Evolutionary conservation across 768 basidiomycete genomes (phyloP), one percentile per base, ranked within the genome.

Genomic region (Amanita phalloides): DNA sequence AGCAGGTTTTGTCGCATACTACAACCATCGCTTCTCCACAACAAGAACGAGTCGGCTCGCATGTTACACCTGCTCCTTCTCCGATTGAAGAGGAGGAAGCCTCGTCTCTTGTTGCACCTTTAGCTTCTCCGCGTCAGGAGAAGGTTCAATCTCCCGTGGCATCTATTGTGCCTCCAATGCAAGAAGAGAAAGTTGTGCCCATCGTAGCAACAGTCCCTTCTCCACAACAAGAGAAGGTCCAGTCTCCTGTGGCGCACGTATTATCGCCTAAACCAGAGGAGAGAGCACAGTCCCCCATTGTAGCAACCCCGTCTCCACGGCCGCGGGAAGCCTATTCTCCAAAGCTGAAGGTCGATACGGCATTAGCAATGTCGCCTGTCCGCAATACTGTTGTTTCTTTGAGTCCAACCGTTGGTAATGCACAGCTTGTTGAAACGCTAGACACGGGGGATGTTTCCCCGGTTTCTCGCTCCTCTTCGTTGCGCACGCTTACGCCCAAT

Each of bases 391-490:
- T 9, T 39, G 5, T 21, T 39, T 39, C n/a, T 21, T 13, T 3
- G 38, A 39, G 17, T 21, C 38, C 38, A 8, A 1, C 38, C n/a
- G 38, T 39, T 17, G 38, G 9, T 17, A 39, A 21, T 39, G n/a
- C 38, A 8, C 38, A 20, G n/a, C 37, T 38, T 14, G 25, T 17
- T 39, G 48, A 49, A 26, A 20, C 14, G 17, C 23, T 21, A 35
- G 38, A 32, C 21, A 17, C 11, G 9, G 30, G 5, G 13, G 39
- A 30, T n/a, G 49, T 41, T 30, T 14, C 50, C 33, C 25, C 49
- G 17, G 30, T 23, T 25, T 51, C 50, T 36, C 28, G 33, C 4
- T 51, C 50, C 14, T 51, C 50, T 36, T 51, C 50, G 2, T 11
- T 44, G 10, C 43, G 13, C 3, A 45, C 50, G 9, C 51, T 52